Percentiles rank a stretch among this genome's conserved stretches.
Conservation (phyloP, 176 grass and related monocot genomes). For the Secale cereale region DNA sequence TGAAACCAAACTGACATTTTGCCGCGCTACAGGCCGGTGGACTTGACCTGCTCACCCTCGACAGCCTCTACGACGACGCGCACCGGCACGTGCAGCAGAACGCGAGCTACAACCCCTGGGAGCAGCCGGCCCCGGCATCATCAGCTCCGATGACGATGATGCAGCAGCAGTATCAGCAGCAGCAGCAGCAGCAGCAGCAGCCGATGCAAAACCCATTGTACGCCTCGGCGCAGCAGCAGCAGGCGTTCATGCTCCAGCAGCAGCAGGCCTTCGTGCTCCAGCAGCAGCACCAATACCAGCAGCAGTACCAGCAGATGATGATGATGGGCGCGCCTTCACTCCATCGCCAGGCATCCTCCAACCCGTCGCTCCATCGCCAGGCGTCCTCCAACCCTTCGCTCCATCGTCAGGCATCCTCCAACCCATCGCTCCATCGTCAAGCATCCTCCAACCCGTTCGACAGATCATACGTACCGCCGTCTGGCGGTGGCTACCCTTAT, state of each 20-base stretch:
- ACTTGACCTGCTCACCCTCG: conserved; percentile 73
- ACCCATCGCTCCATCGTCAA: conserved; percentile 35
- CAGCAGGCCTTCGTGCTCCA: conserved; percentile 57
- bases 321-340: conserved; percentile 38
- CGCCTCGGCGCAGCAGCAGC: conserved; percentile 67
- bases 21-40: conserved; percentile 55
- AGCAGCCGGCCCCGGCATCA: conserved; percentile 39
- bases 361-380: conserved; percentile 58
- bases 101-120: conserved; percentile 84
- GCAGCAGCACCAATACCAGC: conserved; percentile 39
- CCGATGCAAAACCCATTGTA: conserved; percentile 68
- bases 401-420: conserved; percentile 32
- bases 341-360: conserved; percentile 39
- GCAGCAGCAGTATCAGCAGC: conserved; percentile 42
- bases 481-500: conserved; percentile 23
- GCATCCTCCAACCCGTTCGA: conserved; percentile 59
- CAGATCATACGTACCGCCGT: conserved; percentile 9
- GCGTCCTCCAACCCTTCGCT: conserved; percentile 19
- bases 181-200: conserved; percentile 50
- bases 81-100: conserved; percentile 54
- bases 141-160: conserved; percentile 33
- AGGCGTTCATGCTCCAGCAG: conserved; percentile 70
- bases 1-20: neutral
- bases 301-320: conserved; percentile 42
- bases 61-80: conserved; percentile 84